Conservation (phyloP, 768 basidiomycete species). For the Phaeotremella skinneri region DNA sequence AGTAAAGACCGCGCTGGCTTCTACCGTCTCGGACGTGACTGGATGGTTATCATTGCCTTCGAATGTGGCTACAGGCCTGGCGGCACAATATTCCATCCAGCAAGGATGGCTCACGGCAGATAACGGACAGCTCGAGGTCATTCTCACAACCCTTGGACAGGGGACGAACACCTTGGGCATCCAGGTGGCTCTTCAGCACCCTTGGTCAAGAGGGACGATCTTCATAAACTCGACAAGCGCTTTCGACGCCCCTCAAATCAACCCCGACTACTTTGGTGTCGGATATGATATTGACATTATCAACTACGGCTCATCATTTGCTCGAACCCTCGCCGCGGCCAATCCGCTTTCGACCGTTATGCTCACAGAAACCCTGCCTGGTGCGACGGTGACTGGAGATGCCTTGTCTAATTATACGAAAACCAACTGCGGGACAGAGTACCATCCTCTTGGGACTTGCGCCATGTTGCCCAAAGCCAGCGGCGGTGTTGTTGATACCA, state of each 20-base stretch:
- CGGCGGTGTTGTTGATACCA: conserved; percentile 63
- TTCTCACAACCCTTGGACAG: conserved; percentile 43
- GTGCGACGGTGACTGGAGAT: conserved; percentile 59
- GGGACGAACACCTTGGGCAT: conserved; percentile 38
- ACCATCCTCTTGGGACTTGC: conserved; percentile 62
- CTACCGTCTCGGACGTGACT: conserved; percentile 32
- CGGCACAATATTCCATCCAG: conserved; percentile 44
- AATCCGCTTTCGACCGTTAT: conserved; percentile 58
- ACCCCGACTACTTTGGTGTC: conserved; percentile 62
- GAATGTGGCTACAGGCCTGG: conserved; percentile 39
- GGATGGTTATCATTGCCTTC: conserved; percentile 38
- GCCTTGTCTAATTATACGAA: conserved; percentile 56
- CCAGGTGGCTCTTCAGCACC: conserved; percentile 46
- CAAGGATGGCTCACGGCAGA: conserved; percentile 38
- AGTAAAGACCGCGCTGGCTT: conserved; percentile 24
- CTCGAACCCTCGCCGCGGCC: conserved; percentile 59
- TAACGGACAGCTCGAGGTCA: conserved; percentile 47
- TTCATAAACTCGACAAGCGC: conserved; percentile 62
- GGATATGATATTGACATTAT: conserved; percentile 49
- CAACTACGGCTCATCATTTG: conserved; percentile 59
- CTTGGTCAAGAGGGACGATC: conserved; percentile 59
- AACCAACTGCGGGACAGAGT: conserved; percentile 47
- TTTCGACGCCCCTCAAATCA: conserved; percentile 64
- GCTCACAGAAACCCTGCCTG: conserved; percentile 58
- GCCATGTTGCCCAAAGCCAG: conserved; percentile 60